Evolutionary conservation across 495 filamentous ascomycete genomes (phyloP).

Genomic region (Rhizodiscina lignyota): DNA sequence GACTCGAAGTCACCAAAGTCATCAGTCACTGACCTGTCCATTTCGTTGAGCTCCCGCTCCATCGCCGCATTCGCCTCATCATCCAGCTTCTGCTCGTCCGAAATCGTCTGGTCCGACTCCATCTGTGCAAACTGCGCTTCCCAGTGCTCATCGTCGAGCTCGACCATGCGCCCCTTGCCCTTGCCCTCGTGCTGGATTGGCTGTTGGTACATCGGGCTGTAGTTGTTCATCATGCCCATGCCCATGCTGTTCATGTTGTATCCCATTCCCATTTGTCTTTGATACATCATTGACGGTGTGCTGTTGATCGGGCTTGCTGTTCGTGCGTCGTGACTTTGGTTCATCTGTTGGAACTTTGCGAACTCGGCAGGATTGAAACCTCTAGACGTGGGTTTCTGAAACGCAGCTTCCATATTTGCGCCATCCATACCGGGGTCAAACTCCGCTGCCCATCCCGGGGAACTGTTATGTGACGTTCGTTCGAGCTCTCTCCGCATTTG

Average conservation of each 20-base stretch:
- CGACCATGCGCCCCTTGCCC: conserved; percentile 79
- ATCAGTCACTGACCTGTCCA: conserved; percentile 65
- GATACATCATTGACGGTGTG: conserved; percentile 35
- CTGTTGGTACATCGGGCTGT: conserved; percentile 29
- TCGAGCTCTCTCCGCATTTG: conserved; percentile 50
- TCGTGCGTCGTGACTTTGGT: conserved; percentile 34
- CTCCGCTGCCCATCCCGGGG: conserved; percentile 53
- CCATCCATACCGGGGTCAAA: conserved; percentile 42
- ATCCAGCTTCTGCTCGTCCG: conserved; percentile 37
- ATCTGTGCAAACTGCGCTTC: conserved; percentile 88
- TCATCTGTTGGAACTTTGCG: conserved; percentile 64
- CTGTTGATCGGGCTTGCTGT: conserved; percentile 36
- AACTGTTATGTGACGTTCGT: conserved; percentile 36
- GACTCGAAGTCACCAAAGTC: conserved; percentile 73
- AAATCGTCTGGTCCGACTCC: conserved; percentile 40
- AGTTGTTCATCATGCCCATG: conserved; percentile 17
- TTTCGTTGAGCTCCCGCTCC: conserved; percentile 75
- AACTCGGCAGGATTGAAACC: conserved; percentile 79
- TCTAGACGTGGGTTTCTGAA: conserved; percentile 35
- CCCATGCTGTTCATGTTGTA: conserved; percentile 11
- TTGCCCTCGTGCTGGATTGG: conserved; percentile 49
- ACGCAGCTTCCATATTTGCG: conserved; percentile 70
- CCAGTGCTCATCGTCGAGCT: conserved; percentile 88
- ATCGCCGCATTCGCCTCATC: conserved; percentile 58
- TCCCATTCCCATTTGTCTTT: conserved; percentile 40